Evolutionary conservation across 441 rosid species (phyloP).

Genomic region (Codiaeum variegatum): DNA sequence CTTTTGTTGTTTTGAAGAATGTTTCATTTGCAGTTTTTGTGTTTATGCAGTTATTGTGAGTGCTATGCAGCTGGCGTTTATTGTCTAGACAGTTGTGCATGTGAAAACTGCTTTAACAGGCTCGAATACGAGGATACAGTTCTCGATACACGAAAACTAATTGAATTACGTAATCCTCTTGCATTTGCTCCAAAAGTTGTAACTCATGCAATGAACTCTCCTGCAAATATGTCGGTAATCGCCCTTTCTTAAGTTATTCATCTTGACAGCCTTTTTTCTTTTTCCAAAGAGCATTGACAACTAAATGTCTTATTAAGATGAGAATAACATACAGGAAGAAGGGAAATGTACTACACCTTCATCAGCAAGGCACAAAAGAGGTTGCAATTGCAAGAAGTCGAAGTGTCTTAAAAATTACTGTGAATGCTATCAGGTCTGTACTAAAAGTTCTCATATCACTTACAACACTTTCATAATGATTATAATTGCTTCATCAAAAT

Average conservation of each 20-base stretch:
- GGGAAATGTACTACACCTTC: slow-evolving; percentile 27
- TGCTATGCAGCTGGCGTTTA: slow-evolving; percentile 50
- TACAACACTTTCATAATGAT: background rate
- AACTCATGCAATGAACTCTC: slow-evolving; percentile 19
- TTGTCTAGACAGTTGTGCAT: slow-evolving; percentile 43
- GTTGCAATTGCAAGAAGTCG: slow-evolving; percentile 65
- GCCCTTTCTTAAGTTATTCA: slow-evolving; percentile 1
- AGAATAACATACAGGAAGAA: slow-evolving; percentile 33
- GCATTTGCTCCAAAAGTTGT: slow-evolving; percentile 53
- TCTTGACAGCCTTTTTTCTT: no score
- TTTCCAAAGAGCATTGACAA: slow-evolving; percentile 3
- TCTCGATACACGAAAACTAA: slow-evolving; percentile 24
- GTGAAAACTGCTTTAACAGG: slow-evolving; percentile 43
- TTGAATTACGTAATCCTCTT: slow-evolving; percentile 44
- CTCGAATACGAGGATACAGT: slow-evolving; percentile 39
- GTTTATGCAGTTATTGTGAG: slow-evolving; percentile 50
- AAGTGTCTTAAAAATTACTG: slow-evolving; percentile 58
- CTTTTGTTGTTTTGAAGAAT: background rate
- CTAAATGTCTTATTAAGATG: slow-evolving; percentile 5
- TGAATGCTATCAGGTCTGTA: slow-evolving; percentile 60
- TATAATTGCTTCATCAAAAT: background rate
- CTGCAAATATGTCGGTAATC: slow-evolving; percentile 27
- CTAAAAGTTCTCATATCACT: background rate
- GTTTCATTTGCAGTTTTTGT: slow-evolving; percentile 18
- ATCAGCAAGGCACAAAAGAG: slow-evolving; percentile 52